Percentiles rank a stretch among this genome's conserved stretches.
These are phyloP conservation scores for Vigna radiata DNA, from an alignment of 306 rosid genomes.

Conservation along the genomic window DNA sequence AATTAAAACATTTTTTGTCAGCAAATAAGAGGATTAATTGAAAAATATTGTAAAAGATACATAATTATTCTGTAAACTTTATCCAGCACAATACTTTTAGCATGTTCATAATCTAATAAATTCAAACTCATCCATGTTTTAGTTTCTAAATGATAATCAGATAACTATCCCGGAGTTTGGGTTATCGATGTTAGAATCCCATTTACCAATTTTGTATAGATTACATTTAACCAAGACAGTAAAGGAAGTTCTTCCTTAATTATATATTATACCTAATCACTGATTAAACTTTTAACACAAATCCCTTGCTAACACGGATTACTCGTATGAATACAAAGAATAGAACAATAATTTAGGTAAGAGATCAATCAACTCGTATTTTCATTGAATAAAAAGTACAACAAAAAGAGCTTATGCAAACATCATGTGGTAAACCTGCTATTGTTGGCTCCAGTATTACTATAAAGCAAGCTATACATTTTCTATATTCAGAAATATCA, in stretches of 20 bases:
- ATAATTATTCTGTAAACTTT: not conserved
- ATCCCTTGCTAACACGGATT: not conserved
- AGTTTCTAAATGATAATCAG: conserved; percentile 7
- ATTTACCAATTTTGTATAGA: conserved; percentile 11
- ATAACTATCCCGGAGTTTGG: not conserved
- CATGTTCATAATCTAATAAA: conserved; percentile 26
- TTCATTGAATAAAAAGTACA: not conserved
- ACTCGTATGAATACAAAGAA: not conserved
- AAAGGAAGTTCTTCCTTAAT: not conserved
- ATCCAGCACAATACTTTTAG: not conserved
- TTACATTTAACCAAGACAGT: not conserved
- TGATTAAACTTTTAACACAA: too few relatives aligned
- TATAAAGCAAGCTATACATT: not conserved
- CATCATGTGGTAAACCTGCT: not conserved
- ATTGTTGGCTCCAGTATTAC: not conserved
- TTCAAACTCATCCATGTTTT: conserved; percentile 7
- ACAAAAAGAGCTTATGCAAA: not conserved
- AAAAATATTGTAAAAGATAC: not conserved
- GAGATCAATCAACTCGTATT: not conserved
- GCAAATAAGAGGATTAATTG: not conserved
- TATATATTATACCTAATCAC: not conserved
- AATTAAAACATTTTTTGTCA: not conserved
- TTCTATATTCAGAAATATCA: not conserved
- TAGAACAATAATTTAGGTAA: not conserved
- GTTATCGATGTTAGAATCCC: not conserved